These are phyloP conservation scores for Mucor mucedo DNA, from an alignment of 371 early-diverging fungal species.

Conservation along the genomic window DNA sequence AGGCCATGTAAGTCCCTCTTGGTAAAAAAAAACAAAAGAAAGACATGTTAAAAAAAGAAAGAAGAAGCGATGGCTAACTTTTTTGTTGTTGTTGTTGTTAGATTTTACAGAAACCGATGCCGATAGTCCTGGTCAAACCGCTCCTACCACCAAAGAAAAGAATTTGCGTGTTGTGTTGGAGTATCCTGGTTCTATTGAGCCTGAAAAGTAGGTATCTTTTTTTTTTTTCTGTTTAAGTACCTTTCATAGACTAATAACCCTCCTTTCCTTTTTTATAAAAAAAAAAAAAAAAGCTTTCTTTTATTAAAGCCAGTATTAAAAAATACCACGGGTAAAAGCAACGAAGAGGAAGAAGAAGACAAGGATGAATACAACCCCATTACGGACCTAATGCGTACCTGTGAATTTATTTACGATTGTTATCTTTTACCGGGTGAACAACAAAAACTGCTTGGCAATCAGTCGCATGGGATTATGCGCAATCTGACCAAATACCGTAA, in stretches of 20 bases:
- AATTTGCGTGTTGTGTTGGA: constrained; percentile 28
- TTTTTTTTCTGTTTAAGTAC: neutral
- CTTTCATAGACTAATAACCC: neutral
- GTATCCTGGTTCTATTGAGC: constrained; percentile 32
- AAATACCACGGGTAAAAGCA: constrained; percentile 23
- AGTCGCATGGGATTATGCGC: constrained; percentile 73
- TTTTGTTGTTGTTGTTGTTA: constrained; percentile 7
- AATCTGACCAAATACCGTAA: constrained; percentile 81
- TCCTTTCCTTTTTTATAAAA: too few relatives aligned
- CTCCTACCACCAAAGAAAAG: constrained; percentile 9
- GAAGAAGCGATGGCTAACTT: neutral
- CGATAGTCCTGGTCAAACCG: constrained; percentile 17
- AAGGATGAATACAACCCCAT: constrained; percentile 85
- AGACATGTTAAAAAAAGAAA: too few relatives aligned
- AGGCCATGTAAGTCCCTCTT: constrained; percentile 47
- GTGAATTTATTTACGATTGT: constrained; percentile 65
- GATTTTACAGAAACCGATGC: constrained; percentile 30
- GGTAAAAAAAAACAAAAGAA: neutral
- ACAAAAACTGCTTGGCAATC: constrained; percentile 65
- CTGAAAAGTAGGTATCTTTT: constrained; percentile 28
- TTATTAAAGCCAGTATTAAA: constrained; percentile 45
- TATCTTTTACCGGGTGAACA: constrained; percentile 60
- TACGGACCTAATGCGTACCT: constrained; percentile 75
- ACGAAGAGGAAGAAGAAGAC: constrained; percentile 54
- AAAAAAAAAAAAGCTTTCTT: constrained; percentile 43